Evolutionary conservation across 1,284 basidiomycete genomes (phyloP), one percentile per base, ranked within the genome.

Genomic region (Ustilago nuda): DNA sequence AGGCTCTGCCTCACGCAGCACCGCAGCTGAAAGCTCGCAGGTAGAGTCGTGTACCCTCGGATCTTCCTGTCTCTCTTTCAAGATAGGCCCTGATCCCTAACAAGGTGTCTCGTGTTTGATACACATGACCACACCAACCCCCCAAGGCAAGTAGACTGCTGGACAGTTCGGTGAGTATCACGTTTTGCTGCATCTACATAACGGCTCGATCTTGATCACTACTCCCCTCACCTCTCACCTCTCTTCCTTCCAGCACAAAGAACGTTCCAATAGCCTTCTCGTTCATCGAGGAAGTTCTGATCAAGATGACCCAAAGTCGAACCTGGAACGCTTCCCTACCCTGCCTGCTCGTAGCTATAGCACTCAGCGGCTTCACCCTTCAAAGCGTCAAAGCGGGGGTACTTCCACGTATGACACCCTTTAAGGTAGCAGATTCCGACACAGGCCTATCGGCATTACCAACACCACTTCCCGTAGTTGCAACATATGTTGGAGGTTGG

Each of bases 121-220:
- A 58, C 58, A 45, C 41, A n/a, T 32, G 35, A 33, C 32, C 56
- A 41, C 45, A 13, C n/a, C 15, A 12, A 8, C 23, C 12, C 30
- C 27, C 33, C 27, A 37, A 12, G 5, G 17, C 0, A 56, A 32
- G 30, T 3, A 19, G 30, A 17, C 57, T 61, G 58, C 58, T 41
- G 41, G 68, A 50, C 62, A 58, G 50, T 46, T 51, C 58, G 37
- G 67, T 70, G 61, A 70, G 67, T 61, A 61, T 23, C 23, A 43
- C 32, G n/a, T 56, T 56, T 33, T 35, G n/a, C n/a, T 19, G 15
- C 27, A 36, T 36, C 30, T 19, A 53, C 17, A 53, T 9, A 19
- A 19, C 7, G 30, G 37, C 33, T 45, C 32, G 33, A 52, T 7
- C 8, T 36, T 30, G 35, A 45, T 48, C 56, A 54, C 56, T 46